These are phyloP conservation scores for Geotrichum macrosporum DNA, from an alignment of 1,139 yeast genomes.

Conservation along the genomic window DNA sequence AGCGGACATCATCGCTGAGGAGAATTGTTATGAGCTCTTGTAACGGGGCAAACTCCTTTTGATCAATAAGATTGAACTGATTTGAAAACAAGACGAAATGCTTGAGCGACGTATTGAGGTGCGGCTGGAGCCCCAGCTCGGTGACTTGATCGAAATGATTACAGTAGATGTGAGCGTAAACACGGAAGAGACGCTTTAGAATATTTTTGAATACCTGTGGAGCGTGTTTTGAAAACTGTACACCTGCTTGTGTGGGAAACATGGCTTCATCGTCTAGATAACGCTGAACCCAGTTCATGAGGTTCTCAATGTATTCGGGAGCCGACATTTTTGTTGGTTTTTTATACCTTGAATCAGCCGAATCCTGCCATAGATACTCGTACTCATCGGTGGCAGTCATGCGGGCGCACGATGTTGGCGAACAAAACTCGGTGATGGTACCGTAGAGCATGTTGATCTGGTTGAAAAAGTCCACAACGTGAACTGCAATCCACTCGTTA, in stretches of 20 bases:
- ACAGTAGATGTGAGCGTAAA: constrained; percentile 97
- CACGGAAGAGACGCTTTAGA: constrained; percentile 83
- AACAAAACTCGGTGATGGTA: constrained; percentile 91
- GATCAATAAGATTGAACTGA: constrained; percentile 71
- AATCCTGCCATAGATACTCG: constrained; percentile 93
- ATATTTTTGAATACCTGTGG: constrained; percentile 75
- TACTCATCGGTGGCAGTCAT: constrained; percentile 98
- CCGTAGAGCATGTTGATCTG: constrained; percentile 97
- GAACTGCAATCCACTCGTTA: constrained; percentile 96
- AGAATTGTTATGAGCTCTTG: constrained; percentile 77
- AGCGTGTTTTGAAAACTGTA: constrained; percentile 55
- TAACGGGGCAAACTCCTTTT: constrained; percentile 87
- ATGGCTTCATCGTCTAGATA: constrained; percentile 83
- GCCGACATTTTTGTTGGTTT: constrained; percentile 80
- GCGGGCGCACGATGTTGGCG: constrained; percentile 85
- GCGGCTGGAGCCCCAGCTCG: constrained; percentile 88
- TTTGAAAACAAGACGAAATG: constrained; percentile 85
- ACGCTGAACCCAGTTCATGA: constrained; percentile 92
- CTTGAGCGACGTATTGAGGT: constrained; percentile 87
- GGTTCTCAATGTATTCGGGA: constrained; percentile 86
- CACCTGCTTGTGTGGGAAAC: constrained; percentile 87
- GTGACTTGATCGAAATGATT: constrained; percentile 95
- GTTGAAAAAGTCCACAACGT: constrained; percentile 69
- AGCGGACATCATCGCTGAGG: constrained; percentile 41
- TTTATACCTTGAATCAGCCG: constrained; percentile 43